Conservation (phyloP, 2,329 filamentous ascomycete species). For the Incumbomyces lentus region DNA sequence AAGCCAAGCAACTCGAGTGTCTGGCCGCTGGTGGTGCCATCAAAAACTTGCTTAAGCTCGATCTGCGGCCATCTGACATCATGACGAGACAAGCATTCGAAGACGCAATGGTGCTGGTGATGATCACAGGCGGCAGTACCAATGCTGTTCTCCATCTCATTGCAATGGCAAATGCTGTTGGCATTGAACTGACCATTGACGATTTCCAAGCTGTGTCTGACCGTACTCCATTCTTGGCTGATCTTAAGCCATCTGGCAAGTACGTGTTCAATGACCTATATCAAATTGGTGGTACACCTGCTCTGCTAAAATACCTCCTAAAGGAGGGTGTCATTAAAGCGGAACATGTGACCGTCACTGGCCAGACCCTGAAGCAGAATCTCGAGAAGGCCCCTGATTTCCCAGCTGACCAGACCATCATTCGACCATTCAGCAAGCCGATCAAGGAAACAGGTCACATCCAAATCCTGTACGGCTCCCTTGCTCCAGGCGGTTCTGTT, state of each 20-base stretch:
- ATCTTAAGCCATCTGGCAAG: conserved; percentile 67
- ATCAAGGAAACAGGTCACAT: conserved; percentile 64
- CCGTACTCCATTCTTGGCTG: conserved; percentile 67
- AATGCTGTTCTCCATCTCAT: conserved; percentile 79
- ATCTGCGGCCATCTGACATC: conserved; percentile 68
- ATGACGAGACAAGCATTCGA: conserved; percentile 72
- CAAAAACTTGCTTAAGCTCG: conserved; percentile 62
- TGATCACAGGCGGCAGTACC: conserved; percentile 72
- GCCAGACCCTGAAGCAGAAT: conserved; percentile 49
- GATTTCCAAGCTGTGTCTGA: conserved; percentile 78
- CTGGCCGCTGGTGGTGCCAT: conserved; percentile 61
- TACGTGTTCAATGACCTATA: conserved; percentile 51
- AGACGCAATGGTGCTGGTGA: conserved; percentile 74
- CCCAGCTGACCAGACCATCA: conserved; percentile 59
- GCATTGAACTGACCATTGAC: conserved; percentile 71
- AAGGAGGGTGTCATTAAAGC: conserved; percentile 50
- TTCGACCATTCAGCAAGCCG: conserved; percentile 54
- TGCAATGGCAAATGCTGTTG: conserved; percentile 71
- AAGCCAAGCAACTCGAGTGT: conserved; percentile 64
- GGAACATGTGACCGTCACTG: conserved; percentile 50
- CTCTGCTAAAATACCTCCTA: conserved; percentile 48
- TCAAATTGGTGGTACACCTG: conserved; percentile 47
- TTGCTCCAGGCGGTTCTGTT: conserved; percentile 60
- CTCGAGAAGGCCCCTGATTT: conserved; percentile 51
- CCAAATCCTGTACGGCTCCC: conserved; percentile 59